Evolutionary conservation across 2,329 filamentous ascomycete species (phyloP).

Genomic region (Drechslera avenae): DNA sequence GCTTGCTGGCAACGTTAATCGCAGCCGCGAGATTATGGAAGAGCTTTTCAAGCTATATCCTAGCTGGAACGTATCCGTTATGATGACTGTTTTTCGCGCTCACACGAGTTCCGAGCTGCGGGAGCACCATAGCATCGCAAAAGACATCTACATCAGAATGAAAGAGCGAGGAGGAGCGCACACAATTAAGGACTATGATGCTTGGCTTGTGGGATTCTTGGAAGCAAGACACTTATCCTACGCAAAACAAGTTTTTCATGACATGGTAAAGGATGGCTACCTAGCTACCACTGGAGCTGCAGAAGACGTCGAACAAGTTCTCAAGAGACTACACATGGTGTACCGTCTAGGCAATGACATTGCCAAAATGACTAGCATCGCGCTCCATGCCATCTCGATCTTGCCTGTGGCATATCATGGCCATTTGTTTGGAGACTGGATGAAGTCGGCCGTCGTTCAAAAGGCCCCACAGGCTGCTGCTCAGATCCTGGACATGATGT

Average conservation of each 20-base stretch:
- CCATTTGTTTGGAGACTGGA: slow-evolving; percentile 87
- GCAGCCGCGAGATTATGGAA: slow-evolving; percentile 62
- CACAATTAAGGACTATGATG: slow-evolving; percentile 76
- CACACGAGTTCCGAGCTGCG: slow-evolving; percentile 59
- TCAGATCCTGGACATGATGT: slow-evolving; percentile 77
- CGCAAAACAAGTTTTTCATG: slow-evolving; percentile 78
- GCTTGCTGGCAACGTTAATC: slow-evolving; percentile 61
- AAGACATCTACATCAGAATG: slow-evolving; percentile 57
- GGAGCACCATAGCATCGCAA: slow-evolving; percentile 58
- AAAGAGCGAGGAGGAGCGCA: slow-evolving; percentile 63
- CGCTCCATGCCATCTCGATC: slow-evolving; percentile 52
- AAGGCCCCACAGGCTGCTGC: slow-evolving; percentile 65
- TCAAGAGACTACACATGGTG: slow-evolving; percentile 34
- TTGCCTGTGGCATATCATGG: slow-evolving; percentile 66
- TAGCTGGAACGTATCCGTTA: slow-evolving; percentile 59
- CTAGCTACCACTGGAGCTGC: slow-evolving; percentile 50
- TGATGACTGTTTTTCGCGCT: slow-evolving; percentile 72
- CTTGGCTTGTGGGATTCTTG: slow-evolving; percentile 72
- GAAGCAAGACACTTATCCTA: slow-evolving; percentile 67
- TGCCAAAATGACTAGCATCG: slow-evolving; percentile 36
- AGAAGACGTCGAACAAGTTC: slow-evolving; percentile 21
- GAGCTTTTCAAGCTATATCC: slow-evolving; percentile 57
- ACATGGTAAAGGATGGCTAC: slow-evolving; percentile 74
- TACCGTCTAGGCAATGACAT: slow-evolving; percentile 39
- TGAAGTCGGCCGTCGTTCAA: slow-evolving; percentile 79